Evolutionary conservation across 2,329 filamentous ascomycete species (phyloP).

Genomic region (Aspergillus clavatus): DNA sequence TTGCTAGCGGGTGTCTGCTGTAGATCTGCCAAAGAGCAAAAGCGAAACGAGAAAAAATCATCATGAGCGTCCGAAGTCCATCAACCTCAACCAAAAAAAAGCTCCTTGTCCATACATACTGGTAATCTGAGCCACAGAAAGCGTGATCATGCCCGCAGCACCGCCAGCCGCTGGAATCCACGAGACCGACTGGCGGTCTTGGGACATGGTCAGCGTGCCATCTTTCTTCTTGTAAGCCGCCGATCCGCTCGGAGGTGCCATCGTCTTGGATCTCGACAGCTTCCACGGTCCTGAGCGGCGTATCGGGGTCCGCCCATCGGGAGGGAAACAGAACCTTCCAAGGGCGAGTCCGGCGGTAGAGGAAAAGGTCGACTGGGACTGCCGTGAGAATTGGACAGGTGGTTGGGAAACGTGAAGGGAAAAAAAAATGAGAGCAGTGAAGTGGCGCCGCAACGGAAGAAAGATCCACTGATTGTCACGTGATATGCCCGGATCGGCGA

Average conservation of each 20-base stretch:
- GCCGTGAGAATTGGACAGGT: slow-evolving; percentile 13
- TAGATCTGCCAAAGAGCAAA: slow-evolving; percentile 57
- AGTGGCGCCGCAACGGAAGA: background rate
- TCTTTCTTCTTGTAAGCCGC: slow-evolving; percentile 94
- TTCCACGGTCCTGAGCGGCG: slow-evolving; percentile 35
- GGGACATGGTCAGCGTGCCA: slow-evolving; percentile 70
- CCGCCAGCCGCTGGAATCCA: slow-evolving; percentile 69
- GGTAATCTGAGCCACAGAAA: slow-evolving; percentile 71
- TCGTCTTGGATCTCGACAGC: slow-evolving; percentile 33
- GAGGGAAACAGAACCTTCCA: slow-evolving; percentile 21
- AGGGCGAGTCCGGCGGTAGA: slow-evolving; percentile 12
- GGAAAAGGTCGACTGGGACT: slow-evolving; percentile 18
- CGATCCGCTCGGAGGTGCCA: slow-evolving; percentile 55
- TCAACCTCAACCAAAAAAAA: too few relatives aligned
- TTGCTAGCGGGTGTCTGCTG: slow-evolving; percentile 89
- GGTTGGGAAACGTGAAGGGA: slow-evolving; percentile 9
- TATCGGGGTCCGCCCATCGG: slow-evolving; percentile 33
- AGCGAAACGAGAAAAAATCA: background rate
- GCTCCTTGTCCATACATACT: slow-evolving; percentile 53
- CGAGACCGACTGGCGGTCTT: slow-evolving; percentile 67
- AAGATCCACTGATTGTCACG: background rate
- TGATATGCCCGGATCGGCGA: too few relatives aligned
- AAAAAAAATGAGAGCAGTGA: slow-evolving; percentile 4
- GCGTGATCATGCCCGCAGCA: slow-evolving; percentile 61
- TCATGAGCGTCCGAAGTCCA: too few relatives aligned